These are phyloP conservation scores for Aphanomyces euteiches DNA, from an alignment of 352 stramenopile species.

Conservation along the genomic window DNA sequence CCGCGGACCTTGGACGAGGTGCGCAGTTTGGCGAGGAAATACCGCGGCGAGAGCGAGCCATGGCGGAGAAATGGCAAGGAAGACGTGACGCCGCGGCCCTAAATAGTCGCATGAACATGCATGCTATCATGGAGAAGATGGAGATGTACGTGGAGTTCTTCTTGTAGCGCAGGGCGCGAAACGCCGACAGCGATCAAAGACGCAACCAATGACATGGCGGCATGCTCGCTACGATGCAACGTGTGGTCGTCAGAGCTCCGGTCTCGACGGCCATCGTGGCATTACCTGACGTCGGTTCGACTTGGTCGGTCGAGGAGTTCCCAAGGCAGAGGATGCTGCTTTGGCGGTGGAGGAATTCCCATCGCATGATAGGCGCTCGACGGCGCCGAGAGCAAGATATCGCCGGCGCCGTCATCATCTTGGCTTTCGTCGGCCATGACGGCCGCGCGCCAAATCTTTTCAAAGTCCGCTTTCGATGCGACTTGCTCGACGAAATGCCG, in stretches of 20 bases:
- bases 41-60: constrained; percentile 14
- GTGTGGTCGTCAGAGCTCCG: too few species aligned
- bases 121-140: not conserved
- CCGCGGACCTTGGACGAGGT: not conserved
- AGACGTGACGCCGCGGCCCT: constrained; percentile 13
- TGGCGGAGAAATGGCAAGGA: constrained; percentile 9
- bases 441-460: not conserved
- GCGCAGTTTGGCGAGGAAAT: not conserved
- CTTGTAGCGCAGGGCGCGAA: constrained; percentile 2
- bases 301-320: too few species aligned
- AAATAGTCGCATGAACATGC: constrained; percentile 8
- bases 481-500: not conserved
- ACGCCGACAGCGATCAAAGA: not conserved
- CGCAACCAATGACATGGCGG: not conserved
- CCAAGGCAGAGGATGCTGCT: too few species aligned
- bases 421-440: not conserved
- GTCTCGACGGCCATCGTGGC: too few species aligned
- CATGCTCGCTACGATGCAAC: not conserved
- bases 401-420: not conserved
- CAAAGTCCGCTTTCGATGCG: not conserved
- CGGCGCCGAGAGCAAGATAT: too few species aligned
- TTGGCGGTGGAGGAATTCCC: too few species aligned
- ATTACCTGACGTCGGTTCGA: too few species aligned
- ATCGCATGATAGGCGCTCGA: too few species aligned
- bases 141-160: constrained; percentile 18